Evolutionary conservation across 129 eudicot genomes (phyloP).

Genomic region (Pulicaria dysenterica): DNA sequence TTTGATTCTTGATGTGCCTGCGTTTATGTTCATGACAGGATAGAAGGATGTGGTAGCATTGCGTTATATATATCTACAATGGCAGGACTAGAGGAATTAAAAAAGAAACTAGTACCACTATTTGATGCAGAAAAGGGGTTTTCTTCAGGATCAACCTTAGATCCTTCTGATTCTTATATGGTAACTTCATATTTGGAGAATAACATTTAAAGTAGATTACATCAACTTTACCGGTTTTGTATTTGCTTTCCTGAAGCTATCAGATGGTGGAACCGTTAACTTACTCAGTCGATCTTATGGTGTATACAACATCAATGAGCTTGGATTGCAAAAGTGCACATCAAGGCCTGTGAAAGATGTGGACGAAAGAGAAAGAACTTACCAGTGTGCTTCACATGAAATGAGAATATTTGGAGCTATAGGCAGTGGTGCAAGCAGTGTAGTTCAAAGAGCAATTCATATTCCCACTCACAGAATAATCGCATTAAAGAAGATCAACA

Average conservation of each 20-base stretch:
- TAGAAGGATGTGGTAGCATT: slow-evolving; percentile 32
- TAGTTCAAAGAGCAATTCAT: slow-evolving; percentile 96
- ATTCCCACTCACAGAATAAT: slow-evolving; percentile 90
- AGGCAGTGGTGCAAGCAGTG: slow-evolving; percentile 98
- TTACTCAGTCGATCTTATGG: slow-evolving; percentile 88
- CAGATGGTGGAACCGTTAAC: slow-evolving; percentile 90
- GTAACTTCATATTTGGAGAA: slow-evolving; percentile 31
- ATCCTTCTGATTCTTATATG: slow-evolving; percentile 77
- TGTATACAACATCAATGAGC: slow-evolving; percentile 91
- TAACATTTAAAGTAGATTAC: neutral
- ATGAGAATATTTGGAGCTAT: slow-evolving; percentile 95
- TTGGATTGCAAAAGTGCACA: slow-evolving; percentile 88
- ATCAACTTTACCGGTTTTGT: neutral
- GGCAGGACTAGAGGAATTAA: slow-evolving; percentile 93
- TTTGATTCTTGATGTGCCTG: neutral
- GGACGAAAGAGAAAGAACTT: slow-evolving; percentile 78
- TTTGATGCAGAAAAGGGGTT: slow-evolving; percentile 99
- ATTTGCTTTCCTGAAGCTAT: slow-evolving; percentile 48
- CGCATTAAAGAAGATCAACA: slow-evolving; percentile 94
- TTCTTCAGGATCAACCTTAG: slow-evolving; percentile 66
- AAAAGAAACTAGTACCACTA: slow-evolving; percentile 85
- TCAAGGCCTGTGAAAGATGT: slow-evolving; percentile 57
- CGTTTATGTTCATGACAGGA: slow-evolving; percentile 20
- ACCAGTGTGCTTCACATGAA: slow-evolving; percentile 89
- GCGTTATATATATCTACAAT: slow-evolving; percentile 30